These are phyloP conservation scores for Teratosphaeria viscida DNA, from an alignment of 2,329 filamentous ascomycete genomes.

Conservation along the genomic window DNA sequence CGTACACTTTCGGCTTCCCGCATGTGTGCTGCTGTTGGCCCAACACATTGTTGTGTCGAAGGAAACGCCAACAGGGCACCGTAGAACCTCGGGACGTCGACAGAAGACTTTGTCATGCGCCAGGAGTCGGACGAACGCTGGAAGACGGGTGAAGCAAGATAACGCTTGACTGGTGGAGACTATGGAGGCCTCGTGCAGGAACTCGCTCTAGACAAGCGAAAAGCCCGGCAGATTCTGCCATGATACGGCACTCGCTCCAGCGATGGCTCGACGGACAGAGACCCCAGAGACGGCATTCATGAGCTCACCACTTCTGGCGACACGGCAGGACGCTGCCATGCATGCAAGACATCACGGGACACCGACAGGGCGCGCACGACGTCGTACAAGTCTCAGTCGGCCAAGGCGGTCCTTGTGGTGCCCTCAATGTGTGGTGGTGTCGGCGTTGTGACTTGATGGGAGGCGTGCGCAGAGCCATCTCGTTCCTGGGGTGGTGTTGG, in stretches of 20 bases:
- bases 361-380: neutral
- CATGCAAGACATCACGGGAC: neutral
- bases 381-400: neutral
- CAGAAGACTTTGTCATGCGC: neutral
- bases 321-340: neutral
- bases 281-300: neutral
- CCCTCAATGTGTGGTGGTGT: neutral
- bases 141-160: neutral
- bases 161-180: neutral
- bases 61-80: neutral
- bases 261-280: neutral
- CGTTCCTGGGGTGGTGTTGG: too few species aligned
- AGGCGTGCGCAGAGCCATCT: too few species aligned
- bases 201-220: neutral
- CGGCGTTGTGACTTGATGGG: neutral
- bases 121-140: neutral
- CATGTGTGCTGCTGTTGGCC: neutral
- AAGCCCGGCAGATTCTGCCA: neutral
- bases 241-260: neutral
- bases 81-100: neutral
- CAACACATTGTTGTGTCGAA: neutral
- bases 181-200: neutral
- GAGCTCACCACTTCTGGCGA: neutral
- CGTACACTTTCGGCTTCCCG: neutral
- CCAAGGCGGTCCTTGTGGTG: neutral